These are phyloP conservation scores for Pugionium cornutum DNA, from an alignment of 345 rosid species.

Conservation along the genomic window DNA sequence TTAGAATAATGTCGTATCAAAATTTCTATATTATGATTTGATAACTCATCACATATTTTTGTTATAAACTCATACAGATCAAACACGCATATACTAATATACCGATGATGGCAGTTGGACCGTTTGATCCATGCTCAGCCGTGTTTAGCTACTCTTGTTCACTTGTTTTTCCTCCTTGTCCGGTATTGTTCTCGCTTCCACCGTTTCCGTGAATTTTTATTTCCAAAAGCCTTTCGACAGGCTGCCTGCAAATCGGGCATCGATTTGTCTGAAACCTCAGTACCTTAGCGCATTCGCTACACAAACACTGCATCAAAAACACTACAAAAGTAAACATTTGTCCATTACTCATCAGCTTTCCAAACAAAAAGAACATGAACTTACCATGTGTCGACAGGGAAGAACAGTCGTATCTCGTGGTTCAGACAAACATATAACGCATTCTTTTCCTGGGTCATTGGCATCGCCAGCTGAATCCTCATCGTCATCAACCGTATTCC, in stretches of 20 bases:
- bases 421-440: constrained; percentile 83
- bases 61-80: too few species aligned
- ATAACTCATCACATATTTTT: too few species aligned
- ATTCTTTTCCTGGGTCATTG: constrained; percentile 68
- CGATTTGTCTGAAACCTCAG: constrained; percentile 70
- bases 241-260: constrained; percentile 88
- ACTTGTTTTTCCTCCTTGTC: too few species aligned
- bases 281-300: constrained; percentile 82
- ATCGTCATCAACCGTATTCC: constrained; percentile 52
- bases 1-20: too few species aligned
- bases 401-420: constrained; percentile 74
- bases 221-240: constrained; percentile 78
- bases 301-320: constrained; percentile 72
- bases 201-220: constrained; percentile 47
- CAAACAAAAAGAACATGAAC: not conserved
- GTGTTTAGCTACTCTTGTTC: too few species aligned
- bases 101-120: too few species aligned
- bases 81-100: too few species aligned
- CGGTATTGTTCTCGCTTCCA: too few species aligned
- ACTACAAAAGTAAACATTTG: not conserved
- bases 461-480: constrained; percentile 23
- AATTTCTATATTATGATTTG: too few species aligned
- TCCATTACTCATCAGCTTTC: too few species aligned
- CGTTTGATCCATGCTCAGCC: too few species aligned
- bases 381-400: constrained; percentile 92